Conservation (phyloP, 805 yeast genomes). For the Pichia ethanolica region DNA sequence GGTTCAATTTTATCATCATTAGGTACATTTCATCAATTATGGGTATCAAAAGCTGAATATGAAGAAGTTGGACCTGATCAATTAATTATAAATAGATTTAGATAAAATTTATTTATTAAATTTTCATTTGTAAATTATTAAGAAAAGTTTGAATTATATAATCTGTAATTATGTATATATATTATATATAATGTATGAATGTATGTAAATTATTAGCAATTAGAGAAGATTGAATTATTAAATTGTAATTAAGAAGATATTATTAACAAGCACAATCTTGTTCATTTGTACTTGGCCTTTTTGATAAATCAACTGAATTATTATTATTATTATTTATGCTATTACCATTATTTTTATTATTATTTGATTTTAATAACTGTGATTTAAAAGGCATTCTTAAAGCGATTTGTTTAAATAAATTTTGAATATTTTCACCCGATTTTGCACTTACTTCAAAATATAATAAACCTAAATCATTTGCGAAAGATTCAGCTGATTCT, state of each 20-base stretch:
- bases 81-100: constrained; percentile 72
- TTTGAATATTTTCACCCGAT: constrained; percentile 43
- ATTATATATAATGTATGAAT: background rate
- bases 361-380: constrained; percentile 8
- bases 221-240: background rate
- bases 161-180: background rate
- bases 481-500: constrained; percentile 41
- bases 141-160: too few species aligned
- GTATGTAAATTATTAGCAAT: background rate
- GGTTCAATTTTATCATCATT: constrained; percentile 82
- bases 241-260: background rate
- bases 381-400: constrained; percentile 33
- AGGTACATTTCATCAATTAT: constrained; percentile 91
- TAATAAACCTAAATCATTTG: constrained; percentile 42
- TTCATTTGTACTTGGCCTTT: constrained; percentile 27
- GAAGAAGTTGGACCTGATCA: constrained; percentile 85
- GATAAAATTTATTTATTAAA: constrained; percentile 25
- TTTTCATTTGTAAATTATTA: background rate
- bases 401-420: constrained; percentile 45
- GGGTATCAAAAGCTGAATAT: constrained; percentile 85
- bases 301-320: constrained; percentile 24
- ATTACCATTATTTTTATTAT: constrained; percentile 7
- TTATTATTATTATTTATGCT: constrained; percentile 13
- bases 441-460: constrained; percentile 55
- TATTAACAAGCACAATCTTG: constrained; percentile 26